Percentiles rank a stretch among this genome's conserved stretches.
Conservation (phyloP, 345 rosid genomes). For the Adansonia digitata region DNA sequence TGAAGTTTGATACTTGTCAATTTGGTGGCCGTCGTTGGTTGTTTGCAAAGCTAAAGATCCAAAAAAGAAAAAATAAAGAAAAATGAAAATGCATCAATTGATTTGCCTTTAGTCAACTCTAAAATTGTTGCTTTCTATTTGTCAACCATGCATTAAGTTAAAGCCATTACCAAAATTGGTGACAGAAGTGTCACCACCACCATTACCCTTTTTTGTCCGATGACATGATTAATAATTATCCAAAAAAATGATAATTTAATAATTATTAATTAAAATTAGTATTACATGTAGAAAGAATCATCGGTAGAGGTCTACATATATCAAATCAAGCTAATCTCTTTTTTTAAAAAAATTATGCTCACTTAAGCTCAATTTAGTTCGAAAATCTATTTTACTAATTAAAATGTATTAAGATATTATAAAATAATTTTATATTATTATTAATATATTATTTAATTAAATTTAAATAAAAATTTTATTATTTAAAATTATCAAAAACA, state of each 20-base stretch:
- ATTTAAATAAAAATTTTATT: no score
- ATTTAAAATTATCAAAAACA: no score
- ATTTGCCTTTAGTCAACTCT: conserved; percentile 3
- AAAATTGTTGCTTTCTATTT: neutral
- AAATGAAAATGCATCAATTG: neutral
- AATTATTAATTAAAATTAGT: neutral
- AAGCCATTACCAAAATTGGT: neutral
- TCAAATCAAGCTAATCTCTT: no score
- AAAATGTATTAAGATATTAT: no score
- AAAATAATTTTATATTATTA: no score
- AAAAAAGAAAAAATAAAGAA: neutral
- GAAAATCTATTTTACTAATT: no score
- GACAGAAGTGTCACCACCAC: neutral
- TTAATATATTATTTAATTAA: no score
- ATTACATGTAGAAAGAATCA: neutral
- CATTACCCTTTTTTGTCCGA: neutral
- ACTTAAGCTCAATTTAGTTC: no score
- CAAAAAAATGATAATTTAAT: no score
- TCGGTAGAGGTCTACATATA: no score
- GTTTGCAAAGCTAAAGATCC: neutral
- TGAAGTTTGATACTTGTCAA: neutral
- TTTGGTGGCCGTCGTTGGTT: neutral
- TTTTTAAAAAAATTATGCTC: no score
- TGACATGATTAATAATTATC: neutral
- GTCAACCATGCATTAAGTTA: neutral